Base-by-base conservation (phyloP, 176 grass and related monocot genomes). In the Cenchrus americanus region DNA sequence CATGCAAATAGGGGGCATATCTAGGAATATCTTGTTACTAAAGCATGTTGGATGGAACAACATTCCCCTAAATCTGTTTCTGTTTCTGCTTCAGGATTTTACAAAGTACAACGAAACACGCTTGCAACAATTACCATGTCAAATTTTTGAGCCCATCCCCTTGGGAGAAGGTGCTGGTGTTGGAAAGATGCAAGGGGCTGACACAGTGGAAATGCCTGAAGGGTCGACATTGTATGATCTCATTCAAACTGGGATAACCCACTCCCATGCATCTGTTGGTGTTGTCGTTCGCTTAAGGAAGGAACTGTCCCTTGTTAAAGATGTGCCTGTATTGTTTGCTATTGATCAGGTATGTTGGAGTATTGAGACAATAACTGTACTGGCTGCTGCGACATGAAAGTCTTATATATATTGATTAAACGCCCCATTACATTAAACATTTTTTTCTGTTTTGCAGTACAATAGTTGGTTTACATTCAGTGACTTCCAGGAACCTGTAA, bases 391-490 rank as follows among this genome's bases (percentile, higher is more conserved):
- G 2, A 58, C 14, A 73, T 82, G 23, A 77, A 71, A 66, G 7
- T 66, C 15, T 64, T 55, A 55, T 85, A 26, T 74, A 64, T 83
- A 43, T 83, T 68, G 75, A 69, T 83, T 47, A 63, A 85, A 13
- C 7, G 37, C 47, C 19, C 66, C 6, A 79, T 32, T 7, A 26
- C 34, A 66, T 69, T 82, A 41, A 69, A 44, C 11, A 3, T 58
- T 87, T 72, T 69, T 80, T 46, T 63, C 46, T 17, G 10, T 80
- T 97, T 86, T 86, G 66, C 90, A 98, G 96, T 98, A 95, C 78
- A 98, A 98, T 47, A 95, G 88, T 73, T 98, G 96, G 96, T 98
- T 98, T 86, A 98, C 96, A 61, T 98, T 95, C 87, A 98, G 87
- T 42, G 96, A 95, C 48, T 98, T 93, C 85, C 82, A 98, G 80